These are phyloP conservation scores for Erodium trifolium DNA, from an alignment of 441 rosid genomes.

Conservation along the genomic window DNA sequence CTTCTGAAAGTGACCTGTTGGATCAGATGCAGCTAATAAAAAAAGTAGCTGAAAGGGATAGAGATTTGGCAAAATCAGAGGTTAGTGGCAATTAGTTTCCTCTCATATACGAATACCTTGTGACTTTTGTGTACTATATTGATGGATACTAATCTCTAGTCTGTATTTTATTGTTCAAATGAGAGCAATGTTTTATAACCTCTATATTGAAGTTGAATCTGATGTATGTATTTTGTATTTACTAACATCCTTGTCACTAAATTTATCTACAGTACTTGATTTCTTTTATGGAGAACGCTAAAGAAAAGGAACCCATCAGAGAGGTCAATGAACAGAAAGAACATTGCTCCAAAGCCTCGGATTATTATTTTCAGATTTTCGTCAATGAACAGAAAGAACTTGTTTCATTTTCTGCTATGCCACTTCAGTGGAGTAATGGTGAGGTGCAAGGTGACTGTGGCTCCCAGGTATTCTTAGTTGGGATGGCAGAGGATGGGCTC, in stretches of 20 bases:
- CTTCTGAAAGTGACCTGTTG: constrained; percentile 34
- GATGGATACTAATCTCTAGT: no score
- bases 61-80: constrained; percentile 33
- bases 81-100: constrained; percentile 15
- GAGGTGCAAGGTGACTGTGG: constrained; percentile 6
- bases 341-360: neutral
- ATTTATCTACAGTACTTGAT: no score
- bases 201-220: no score
- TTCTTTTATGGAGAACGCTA: no score
- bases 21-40: constrained; percentile 30
- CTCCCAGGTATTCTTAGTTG: constrained; percentile 19
- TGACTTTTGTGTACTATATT: neutral
- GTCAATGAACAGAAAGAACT: constrained; percentile 22
- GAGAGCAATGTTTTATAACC: no score
- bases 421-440: constrained; percentile 26
- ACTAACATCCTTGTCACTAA: no score
- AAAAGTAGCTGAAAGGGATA: constrained; percentile 37
- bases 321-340: no score
- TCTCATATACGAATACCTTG: no score
- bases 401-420: constrained; percentile 29
- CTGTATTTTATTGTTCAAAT: no score
- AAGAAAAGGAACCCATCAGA: no score
- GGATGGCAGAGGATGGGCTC: constrained; percentile 24
- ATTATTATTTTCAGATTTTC: constrained; percentile 20
- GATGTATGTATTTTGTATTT: no score